Base-by-base conservation (phyloP, 2,329 filamentous ascomycete species). In the Penicillium sclerotiorum region DNA sequence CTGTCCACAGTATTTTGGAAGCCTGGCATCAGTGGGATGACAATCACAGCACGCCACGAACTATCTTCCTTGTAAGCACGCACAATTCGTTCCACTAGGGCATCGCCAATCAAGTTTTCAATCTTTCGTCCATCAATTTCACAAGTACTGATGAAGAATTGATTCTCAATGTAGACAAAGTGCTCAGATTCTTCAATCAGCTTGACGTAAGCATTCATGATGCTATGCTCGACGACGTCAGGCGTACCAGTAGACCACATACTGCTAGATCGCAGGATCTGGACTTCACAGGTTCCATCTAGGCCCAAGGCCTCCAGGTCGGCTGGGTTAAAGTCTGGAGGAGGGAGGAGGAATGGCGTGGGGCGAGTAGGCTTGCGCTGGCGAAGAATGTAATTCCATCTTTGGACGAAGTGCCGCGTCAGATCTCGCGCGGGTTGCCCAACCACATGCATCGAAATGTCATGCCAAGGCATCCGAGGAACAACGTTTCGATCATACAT, bases 91-190 rank as follows among this genome's bases (percentile, higher is more conserved):
- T 96, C 89, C 8, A 97, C 93, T 25, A 99, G 78, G 3, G 94
- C 93, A 72, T 97, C 93, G 43, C 93, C 93, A 59, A 99, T 96
- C 58, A 87, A 85, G 70, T 99, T 99, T 68, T 90, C 83, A 56
- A 99, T 94, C 66, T 86, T 90, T 11, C 88, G 89, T 45, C 88
- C 89, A 61, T 96, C 85, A 5, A 92, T 91, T 64, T 94, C 88
- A 43, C 89, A 94, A 59, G 90, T 95, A 28, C 90, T 95, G 69
- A 99, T 89, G 76, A 95, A 99, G 73, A 97, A 99, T 66, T 99
- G 94, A 67, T 99, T 99, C 70, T 99, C 94, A 58, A 97, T 96
- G 72, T 99, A 97, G 44, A 97, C 90, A 64, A 96, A 96, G 69
- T 97, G 94, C 40, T 99, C 90, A 1, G 91, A 96, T 57, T 93